Percentiles rank a stretch among this genome's conserved stretches.
Evolutionary conservation across 2,329 filamentous ascomycete genomes (phyloP).

Genomic region (Alternaria arbusti): DNA sequence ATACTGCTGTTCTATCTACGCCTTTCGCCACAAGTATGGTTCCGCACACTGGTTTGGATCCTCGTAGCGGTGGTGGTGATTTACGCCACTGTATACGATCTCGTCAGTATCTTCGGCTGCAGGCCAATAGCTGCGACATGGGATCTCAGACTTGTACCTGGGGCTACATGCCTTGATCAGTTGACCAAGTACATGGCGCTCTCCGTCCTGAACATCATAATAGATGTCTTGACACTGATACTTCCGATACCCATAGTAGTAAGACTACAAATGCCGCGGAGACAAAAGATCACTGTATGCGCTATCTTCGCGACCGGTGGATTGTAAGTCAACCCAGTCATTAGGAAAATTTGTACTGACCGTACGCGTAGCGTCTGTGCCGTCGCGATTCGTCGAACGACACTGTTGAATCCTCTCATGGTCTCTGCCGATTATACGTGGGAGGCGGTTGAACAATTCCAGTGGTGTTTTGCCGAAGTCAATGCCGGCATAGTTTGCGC

Average conservation of each 20-base stretch:
- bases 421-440: neutral
- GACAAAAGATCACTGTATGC: neutral
- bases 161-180: neutral
- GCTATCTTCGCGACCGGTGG: neutral
- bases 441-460: neutral
- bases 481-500: neutral
- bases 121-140: neutral
- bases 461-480: neutral
- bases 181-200: constrained; percentile 1
- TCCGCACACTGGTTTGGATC: neutral
- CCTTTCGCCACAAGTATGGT: neutral
- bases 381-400: neutral
- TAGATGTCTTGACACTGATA: neutral
- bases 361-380: neutral
- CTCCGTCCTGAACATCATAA: neutral
- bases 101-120: neutral
- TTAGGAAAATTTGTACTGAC: neutral
- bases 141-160: neutral
- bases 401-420: neutral
- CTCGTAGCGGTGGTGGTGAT: neutral
- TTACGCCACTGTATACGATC: neutral
- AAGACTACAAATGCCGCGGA: neutral
- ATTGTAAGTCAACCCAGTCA: neutral
- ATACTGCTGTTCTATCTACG: neutral
- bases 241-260: neutral